A percentile compares a stretch with the other conserved stretches of the same genome.
phyloP scores from a whole-genome alignment of 108 stramenopile species.

The Cylindrotheca fusiformis region DNA sequence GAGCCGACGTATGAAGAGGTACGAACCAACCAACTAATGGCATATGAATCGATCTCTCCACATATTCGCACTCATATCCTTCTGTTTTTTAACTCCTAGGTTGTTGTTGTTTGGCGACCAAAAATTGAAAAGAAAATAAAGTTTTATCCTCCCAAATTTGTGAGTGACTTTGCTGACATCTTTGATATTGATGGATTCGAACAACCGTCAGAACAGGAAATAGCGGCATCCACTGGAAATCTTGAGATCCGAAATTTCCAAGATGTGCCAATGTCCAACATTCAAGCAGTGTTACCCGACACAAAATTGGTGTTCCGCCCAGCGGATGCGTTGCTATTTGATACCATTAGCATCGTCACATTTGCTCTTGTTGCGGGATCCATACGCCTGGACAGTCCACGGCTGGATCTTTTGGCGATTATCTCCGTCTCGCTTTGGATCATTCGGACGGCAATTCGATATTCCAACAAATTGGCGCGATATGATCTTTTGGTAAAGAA shows the following conservation, averaged over 20 bases:
- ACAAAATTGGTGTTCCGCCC: slow-evolving; percentile 76
- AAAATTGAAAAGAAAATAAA: slow-evolving; percentile 8
- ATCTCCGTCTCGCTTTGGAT: slow-evolving; percentile 66
- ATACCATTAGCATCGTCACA: slow-evolving; percentile 53
- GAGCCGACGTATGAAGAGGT: slow-evolving; percentile 84
- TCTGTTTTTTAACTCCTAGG: neutral
- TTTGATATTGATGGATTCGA: slow-evolving; percentile 64
- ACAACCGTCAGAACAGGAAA: slow-evolving; percentile 20
- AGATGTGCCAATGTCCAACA: slow-evolving; percentile 82
- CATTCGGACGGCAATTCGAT: slow-evolving; percentile 72
- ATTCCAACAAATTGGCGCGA: slow-evolving; percentile 79
- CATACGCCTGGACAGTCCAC: slow-evolving; percentile 62
- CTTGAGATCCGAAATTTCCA: slow-evolving; percentile 67
- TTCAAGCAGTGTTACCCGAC: slow-evolving; percentile 72
- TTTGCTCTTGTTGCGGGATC: slow-evolving; percentile 61
- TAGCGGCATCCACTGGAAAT: slow-evolving; percentile 2
- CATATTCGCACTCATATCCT: neutral
- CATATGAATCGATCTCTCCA: neutral
- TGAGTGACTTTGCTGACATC: slow-evolving; percentile 67
- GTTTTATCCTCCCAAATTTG: slow-evolving; percentile 45
- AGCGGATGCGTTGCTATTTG: slow-evolving; percentile 82
- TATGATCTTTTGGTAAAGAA: slow-evolving; percentile 85
- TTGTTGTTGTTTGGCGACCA: slow-evolving; percentile 72
- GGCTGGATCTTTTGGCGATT: slow-evolving; percentile 71
- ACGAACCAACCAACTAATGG: neutral